phyloP scores from a whole-genome alignment of 768 basidiomycete species.

The Galerina sulciceps region DNA sequence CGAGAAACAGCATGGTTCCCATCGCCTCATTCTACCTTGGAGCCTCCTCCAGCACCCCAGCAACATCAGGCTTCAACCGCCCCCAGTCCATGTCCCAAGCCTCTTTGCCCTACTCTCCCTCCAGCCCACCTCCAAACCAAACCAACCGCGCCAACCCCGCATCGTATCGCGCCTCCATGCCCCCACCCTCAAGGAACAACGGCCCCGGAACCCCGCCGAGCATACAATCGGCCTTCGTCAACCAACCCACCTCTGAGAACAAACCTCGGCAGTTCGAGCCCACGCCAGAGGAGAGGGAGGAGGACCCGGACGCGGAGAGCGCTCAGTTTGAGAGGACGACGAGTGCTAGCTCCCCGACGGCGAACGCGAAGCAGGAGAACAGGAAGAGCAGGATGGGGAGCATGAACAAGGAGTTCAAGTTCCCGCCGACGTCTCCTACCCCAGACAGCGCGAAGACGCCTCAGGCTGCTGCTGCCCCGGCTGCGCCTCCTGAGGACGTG shows the following conservation, averaged over 20 bases:
- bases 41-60: conserved; percentile 53
- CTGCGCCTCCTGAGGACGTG: not conserved
- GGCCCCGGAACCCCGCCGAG: conserved; percentile 45
- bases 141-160: conserved; percentile 30
- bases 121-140: conserved; percentile 35
- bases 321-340: conserved; percentile 32
- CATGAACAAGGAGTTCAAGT: conserved; percentile 80
- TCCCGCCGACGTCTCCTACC: conserved; percentile 44
- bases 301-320: conserved; percentile 38
- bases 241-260: conserved; percentile 22
- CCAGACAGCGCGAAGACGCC: conserved; percentile 3
- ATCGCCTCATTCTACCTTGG: conserved; percentile 86
- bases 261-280: conserved; percentile 46
- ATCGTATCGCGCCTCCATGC: conserved; percentile 71
- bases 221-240: conserved; percentile 41
- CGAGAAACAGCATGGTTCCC: conserved; percentile 73
- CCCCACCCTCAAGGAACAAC: conserved; percentile 49
- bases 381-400: conserved; percentile 66
- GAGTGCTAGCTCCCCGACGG: conserved; percentile 10
- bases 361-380: conserved; percentile 28
- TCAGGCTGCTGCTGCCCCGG: conserved; percentile 10
- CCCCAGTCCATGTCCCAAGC: conserved; percentile 83
- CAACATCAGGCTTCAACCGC: conserved; percentile 47
- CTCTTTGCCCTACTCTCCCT: conserved; percentile 48
- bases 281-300: conserved; percentile 54